Base-by-base conservation (phyloP, 306 rosid genomes). In the Pterocarpus macrocarpus region DNA sequence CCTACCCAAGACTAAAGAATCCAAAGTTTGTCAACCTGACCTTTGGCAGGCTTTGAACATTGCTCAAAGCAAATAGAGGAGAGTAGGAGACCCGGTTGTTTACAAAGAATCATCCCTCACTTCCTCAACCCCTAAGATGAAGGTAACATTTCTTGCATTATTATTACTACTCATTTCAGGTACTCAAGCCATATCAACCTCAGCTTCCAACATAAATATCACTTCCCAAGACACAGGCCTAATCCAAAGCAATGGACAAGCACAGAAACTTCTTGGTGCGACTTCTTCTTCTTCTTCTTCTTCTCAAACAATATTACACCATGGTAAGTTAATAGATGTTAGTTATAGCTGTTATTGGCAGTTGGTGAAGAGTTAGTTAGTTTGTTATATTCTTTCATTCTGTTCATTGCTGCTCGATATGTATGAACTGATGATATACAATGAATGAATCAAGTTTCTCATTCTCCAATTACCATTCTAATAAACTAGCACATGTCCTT, bases 171-270 rank as follows among this genome's bases (percentile, higher is more conserved):
- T 67, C 11, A 32, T 84, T 55, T 81, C 71, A 61, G 67, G 38
- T 39, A 30, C 12, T 68, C 80, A 56, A 58, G 76, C 71, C 43
- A 57, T 35, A 64, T 52, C 80, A 69, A 38, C 38, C 70, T 61
- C 80, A 39, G n/a, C 36, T 3, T 45, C 28, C 50, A 52, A 11
- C 0, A 22, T 0, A 5, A 58, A 17, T 10, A 12, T 28, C 78
- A 67, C 68, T 72, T 80, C 87, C 43, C 30, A 71, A 43, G 71
- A 38, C 14, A 82, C 10, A 38, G 73, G 47, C 71, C 70, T 53
- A 30, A 78, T 45, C 77, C 74, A 66, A 0, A 66, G 66, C 68
- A 77, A 43, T 30, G 75, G 16, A 44, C 81, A 72, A 35, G 14
- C 77, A 55, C 80, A 68, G 1, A 5, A 81, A 65, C 50, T 38